Evolutionary conservation across 768 basidiomycete species (phyloP), one percentile per base, ranked within the genome.

Genomic region (Suillus tomentosus): DNA sequence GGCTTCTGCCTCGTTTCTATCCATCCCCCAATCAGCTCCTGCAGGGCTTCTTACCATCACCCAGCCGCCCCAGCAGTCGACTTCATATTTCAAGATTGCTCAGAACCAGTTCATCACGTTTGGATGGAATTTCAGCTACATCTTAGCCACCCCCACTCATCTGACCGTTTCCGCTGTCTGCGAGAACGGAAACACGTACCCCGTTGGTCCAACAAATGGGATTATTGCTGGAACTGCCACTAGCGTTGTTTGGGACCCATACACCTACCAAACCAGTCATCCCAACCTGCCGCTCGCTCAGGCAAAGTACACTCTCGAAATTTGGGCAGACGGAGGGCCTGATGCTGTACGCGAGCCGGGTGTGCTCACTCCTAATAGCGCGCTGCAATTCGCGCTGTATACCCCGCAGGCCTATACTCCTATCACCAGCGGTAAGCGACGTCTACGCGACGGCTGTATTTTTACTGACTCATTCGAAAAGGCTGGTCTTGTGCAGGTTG

Each of bases 61-160:
- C 50, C 85, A 92, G 72, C 95, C 95, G 1, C 91, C 92, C 0
- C 84, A 88, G 67, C 90, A 91, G 10, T 84, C 87, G 40, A 89
- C 90, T 3, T 92, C 93, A 27, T 96, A 87, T 80, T 96, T 87
- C 82, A 95, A 95, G 83, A 91, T 97, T 72, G 91, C 93, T 0
- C 78, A 79, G 1, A 81, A 80, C 58, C 83, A 92, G 67, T 78
- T 80, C 65, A 86, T 97, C 72, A 96, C 94, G 24, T 93, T 97
- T 74, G 95, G 84, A 13, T 97, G 95, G 96, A 94, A 94, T 77
- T 84, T 94, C 70, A 93, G 92, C 17, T 81, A 82, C 63, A 79
- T 98, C 48, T 78, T 90, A 67, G 84, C 80, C 48, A 87, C 84
- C 0, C 95, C 95, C 0, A 85, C 87, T 3, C 81, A 81, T 68